Evolutionary conservation across 441 rosid species (phyloP), one percentile per base, ranked within the genome.

Genomic region (Populus hybrid): DNA sequence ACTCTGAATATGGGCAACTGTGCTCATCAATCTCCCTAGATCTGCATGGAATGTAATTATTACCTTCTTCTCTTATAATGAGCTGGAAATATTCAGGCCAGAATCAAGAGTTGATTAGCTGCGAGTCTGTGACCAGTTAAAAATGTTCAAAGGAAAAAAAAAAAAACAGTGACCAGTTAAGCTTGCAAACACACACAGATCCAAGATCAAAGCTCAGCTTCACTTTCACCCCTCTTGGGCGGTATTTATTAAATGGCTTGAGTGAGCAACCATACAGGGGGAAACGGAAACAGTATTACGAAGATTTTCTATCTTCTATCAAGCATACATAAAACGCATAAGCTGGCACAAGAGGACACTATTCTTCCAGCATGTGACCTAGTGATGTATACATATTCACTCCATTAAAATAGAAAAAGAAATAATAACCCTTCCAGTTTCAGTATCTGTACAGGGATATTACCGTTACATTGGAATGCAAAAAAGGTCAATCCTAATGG

Each of bases 371-470:
- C 36, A 31, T 45, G 78, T 45, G 45, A 74, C 73, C 12, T 23
- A 33, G 65, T 73, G 74, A n/a, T 2, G 78, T 64, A 74, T 16
- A 42, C 59, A 73, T 71, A 68, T 73, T 74, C 77, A 73, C 78
- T 63, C 66, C 74, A 64, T 33, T 36, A 31, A 69, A 61, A 64
- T 73, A 40, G 38, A 45, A 69, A 40, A 29, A 40, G 11, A 36
- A 33, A 40, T 31, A 26, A 64, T 45, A 77, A 77, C 84, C 86
- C 75, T 75, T 75, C 76, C 85, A 81, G 86, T 82, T 75, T 77
- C 77, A 76, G 82, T 28, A 68, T 82, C 82, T 84, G 83, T 82
- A 81, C 83, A 77, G 84, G 83, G 83, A 69, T 68, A 80, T 78
- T 28, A 76, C 76, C 76, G 74, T 73, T 77, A 66, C 71, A 82